These are phyloP conservation scores for Ciborinia camelliae DNA, from an alignment of 2,329 filamentous ascomycete species.

Conservation along the genomic window DNA sequence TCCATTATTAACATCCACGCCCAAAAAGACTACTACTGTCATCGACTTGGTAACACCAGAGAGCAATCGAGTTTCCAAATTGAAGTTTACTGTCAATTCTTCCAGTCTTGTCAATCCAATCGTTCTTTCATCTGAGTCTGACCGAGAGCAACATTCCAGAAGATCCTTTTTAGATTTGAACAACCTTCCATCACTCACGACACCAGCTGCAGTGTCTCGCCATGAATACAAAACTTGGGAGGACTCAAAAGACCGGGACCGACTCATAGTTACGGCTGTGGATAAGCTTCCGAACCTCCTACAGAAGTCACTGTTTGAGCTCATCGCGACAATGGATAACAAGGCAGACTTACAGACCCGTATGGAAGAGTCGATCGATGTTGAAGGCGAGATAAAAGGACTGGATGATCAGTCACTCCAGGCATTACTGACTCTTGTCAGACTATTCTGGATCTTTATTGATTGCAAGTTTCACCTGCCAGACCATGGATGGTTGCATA, in stretches of 20 bases:
- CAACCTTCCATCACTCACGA: constrained; percentile 26
- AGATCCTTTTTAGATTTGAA: constrained; percentile 15
- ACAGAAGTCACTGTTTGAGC: constrained; percentile 17
- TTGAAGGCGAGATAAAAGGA: constrained; percentile 15
- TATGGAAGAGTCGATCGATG: constrained; percentile 9
- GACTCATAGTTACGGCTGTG: constrained; percentile 43
- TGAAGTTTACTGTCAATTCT: background rate
- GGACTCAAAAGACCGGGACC: constrained; percentile 33
- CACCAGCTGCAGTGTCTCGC: constrained; percentile 29
- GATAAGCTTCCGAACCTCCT: background rate
- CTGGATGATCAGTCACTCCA: constrained; percentile 21
- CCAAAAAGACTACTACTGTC: background rate
- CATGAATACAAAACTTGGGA: constrained; percentile 27
- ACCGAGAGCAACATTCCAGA: constrained; percentile 17
- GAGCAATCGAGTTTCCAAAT: background rate
- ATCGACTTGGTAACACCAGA: constrained; percentile 8
- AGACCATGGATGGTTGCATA: background rate
- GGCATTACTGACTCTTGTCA: constrained; percentile 25
- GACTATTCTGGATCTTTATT: constrained; percentile 36
- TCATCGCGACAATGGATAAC: constrained; percentile 16
- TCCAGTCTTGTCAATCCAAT: constrained; percentile 18
- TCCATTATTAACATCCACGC: background rate
- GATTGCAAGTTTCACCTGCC: constrained; percentile 28
- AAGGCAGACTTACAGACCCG: constrained; percentile 11
- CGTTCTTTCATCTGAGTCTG: constrained; percentile 20